Base-by-base conservation (phyloP, 306 rosid genomes). In the Cicer yamashitae region DNA sequence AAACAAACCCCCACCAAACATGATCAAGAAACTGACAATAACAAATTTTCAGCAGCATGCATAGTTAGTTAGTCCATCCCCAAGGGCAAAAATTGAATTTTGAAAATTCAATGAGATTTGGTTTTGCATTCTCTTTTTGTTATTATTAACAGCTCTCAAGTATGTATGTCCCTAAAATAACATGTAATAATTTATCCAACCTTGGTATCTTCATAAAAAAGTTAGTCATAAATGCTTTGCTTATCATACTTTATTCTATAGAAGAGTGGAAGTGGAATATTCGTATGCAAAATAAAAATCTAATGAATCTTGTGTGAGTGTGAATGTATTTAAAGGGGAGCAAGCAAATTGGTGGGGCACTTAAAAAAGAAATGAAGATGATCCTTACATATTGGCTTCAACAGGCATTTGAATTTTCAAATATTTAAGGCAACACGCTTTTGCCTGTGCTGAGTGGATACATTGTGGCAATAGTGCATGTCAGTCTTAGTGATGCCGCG, bases 391-490 rank as follows among this genome's bases (percentile, higher is more conserved):
- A 40, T 65, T 65, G 66, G 10, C 22, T 43, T 46, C 50, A 41
- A 61, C 68, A 11, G 51, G 60, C 17, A 25, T 43, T 51, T n/a
- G 2, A 25, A 60, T 60, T 48, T 50, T 9, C 7, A 59, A 75
- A 75, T 68, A 75, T 69, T 43, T 43, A 70, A 69, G 74, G 18
- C 57, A 46, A 0, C 20, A 50, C 48, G 6, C 57, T 64, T 46
- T 54, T 15, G 85, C 5, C 48, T 22, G 57, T 78, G 77, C 62
- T 10, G 54, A 76, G 85, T 81, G 85, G 74, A 17, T 12, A n/a
- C 84, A 76, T 76, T 6, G 62, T 81, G 84, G 73, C 73, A 68
- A 80, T 71, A 77, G 67, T 60, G 75, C 84, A 68, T 75, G 80
- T 75, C 52, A 67, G 80, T 75, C 38, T 59, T 8, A 39, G 67